phyloP scores from a whole-genome alignment of 2,329 filamentous ascomycete species.

The Fusarium luffae region DNA sequence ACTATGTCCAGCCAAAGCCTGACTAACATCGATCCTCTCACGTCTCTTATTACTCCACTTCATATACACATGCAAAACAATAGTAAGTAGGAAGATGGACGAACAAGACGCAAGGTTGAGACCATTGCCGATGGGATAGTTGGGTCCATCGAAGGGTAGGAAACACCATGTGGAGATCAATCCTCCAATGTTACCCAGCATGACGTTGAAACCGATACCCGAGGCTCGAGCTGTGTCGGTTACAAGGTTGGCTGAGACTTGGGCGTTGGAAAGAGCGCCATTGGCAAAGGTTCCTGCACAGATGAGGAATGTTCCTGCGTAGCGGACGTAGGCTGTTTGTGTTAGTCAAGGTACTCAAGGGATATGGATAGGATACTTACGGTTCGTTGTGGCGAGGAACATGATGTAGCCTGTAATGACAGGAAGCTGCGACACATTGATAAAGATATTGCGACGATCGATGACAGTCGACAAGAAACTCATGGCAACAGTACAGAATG shows the following conservation, averaged over 20 bases:
- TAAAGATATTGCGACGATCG: constrained; percentile 66
- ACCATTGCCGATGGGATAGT: constrained; percentile 74
- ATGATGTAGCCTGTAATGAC: constrained; percentile 72
- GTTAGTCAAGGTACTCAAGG: no score
- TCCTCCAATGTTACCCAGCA: constrained; percentile 63
- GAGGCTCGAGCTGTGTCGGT: constrained; percentile 36
- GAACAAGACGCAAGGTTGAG: constrained; percentile 54
- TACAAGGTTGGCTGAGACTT: constrained; percentile 27
- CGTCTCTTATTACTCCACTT: constrained; percentile 19
- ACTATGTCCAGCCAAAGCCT: constrained; percentile 7
- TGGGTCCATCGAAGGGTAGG: constrained; percentile 69
- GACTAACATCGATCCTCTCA: neutral
- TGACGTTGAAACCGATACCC: constrained; percentile 38
- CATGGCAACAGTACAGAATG: constrained; percentile 58
- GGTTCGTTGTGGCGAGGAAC: constrained; percentile 63
- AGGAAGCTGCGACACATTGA: constrained; percentile 64
- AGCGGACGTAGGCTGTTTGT: constrained; percentile 56
- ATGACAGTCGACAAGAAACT: constrained; percentile 53
- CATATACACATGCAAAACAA: constrained; percentile 4
- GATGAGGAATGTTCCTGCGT: constrained; percentile 69
- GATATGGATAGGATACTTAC: no score
- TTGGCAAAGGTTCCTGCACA: constrained; percentile 27
- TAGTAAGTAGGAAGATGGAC: constrained; percentile 12
- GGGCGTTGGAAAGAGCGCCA: constrained; percentile 57
- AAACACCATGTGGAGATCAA: constrained; percentile 73